Percentiles rank a stretch among this genome's conserved stretches.
These are phyloP conservation scores for Lyophyllum atratum DNA, from an alignment of 768 basidiomycete genomes.

Conservation along the genomic window DNA sequence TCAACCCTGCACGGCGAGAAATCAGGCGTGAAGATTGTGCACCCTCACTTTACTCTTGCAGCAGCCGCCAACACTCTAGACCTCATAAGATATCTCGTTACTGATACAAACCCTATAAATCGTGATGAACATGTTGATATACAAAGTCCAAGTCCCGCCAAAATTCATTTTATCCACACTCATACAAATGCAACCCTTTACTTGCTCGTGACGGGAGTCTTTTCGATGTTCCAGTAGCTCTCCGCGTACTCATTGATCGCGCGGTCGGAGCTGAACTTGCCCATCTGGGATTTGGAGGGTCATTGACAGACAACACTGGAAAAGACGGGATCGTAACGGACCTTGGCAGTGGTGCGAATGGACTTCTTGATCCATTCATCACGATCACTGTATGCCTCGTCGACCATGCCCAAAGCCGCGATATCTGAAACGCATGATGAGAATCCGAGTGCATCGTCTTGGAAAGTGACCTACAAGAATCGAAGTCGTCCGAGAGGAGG, in stretches of 20 bases:
- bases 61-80: too few relatives aligned
- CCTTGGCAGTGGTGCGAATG: constrained; percentile 80
- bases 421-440: constrained; percentile 52
- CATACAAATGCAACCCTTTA: neutral
- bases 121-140: neutral
- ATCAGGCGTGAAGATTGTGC: too few relatives aligned
- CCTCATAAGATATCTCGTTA: too few relatives aligned
- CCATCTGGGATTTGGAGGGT: constrained; percentile 67
- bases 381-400: constrained; percentile 82
- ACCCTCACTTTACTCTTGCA: too few relatives aligned
- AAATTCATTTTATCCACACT: neutral
- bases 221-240: constrained; percentile 80
- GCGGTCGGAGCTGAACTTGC: constrained; percentile 94
- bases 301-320: neutral
- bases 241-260: constrained; percentile 93
- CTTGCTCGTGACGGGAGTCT: constrained; percentile 26
- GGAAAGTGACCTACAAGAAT: constrained; percentile 64
- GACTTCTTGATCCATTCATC: constrained; percentile 92
- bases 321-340: constrained; percentile 18
- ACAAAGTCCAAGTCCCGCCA: neutral
- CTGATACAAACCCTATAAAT: too few relatives aligned
- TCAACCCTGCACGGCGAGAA: too few relatives aligned
- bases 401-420: constrained; percentile 81
- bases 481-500: constrained; percentile 90
- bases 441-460: neutral